phyloP scores from a whole-genome alignment of 2,329 filamentous ascomycete species.

The Aspergillus bombycis region DNA sequence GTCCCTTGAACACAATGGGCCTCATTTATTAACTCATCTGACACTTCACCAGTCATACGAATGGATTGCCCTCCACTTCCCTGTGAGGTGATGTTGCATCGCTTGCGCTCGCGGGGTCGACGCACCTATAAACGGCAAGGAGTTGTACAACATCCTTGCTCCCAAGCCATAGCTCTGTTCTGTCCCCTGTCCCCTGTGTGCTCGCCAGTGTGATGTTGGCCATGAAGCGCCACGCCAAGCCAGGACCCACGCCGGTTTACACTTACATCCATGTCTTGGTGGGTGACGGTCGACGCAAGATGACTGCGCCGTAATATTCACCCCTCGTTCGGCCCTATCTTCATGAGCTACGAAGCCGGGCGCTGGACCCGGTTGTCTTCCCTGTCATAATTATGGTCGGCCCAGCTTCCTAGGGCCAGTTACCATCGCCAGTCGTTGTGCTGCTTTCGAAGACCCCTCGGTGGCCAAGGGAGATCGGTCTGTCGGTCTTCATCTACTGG shows the following conservation, averaged over 20 bases:
- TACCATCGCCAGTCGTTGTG: conserved; percentile 16
- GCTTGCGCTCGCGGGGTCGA: not conserved
- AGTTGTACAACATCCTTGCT: conserved; percentile 1
- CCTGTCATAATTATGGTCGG: conserved; percentile 4
- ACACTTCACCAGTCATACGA: conserved; percentile 8
- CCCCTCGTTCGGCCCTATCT: conserved; percentile 3
- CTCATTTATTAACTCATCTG: conserved; percentile 4
- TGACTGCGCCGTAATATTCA: conserved; percentile 27
- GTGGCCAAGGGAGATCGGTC: conserved; percentile 13
- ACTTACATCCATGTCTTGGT: conserved; percentile 14
- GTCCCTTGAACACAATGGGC: conserved; percentile 4
- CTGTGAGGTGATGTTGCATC: conserved; percentile 4
- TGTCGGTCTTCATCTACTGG: not conserved
- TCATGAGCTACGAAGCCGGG: not conserved
- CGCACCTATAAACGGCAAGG: conserved; percentile 4
- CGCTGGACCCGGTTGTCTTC: not conserved
- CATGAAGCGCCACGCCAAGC: conserved; percentile 40
- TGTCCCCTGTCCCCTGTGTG: not conserved
- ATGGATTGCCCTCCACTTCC: not conserved
- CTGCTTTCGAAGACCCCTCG: conserved; percentile 23
- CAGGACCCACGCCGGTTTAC: conserved; percentile 25
- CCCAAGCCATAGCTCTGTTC: conserved; percentile 3
- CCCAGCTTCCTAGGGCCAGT: conserved; percentile 7
- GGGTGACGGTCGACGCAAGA: conserved; percentile 19
- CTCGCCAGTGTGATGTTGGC: conserved; percentile 3